Evolutionary conservation across 176 grass and related monocot genomes (phyloP).

Genomic region (Cymbopogon citratus): DNA sequence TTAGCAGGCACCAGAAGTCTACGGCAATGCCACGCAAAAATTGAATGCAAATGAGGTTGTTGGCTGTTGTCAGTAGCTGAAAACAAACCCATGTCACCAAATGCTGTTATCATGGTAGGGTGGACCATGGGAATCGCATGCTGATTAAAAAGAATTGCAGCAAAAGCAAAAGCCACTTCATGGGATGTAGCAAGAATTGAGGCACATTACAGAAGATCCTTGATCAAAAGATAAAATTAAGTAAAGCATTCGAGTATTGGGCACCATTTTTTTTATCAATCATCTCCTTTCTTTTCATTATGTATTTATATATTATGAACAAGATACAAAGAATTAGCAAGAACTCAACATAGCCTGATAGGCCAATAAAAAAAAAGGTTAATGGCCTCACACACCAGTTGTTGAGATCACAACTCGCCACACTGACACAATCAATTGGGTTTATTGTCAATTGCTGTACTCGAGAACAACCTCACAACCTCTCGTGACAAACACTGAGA

Average conservation of each 20-base stretch:
- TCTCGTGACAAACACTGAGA: conserved; percentile 49
- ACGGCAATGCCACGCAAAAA: conserved; percentile 11
- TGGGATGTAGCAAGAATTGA: conserved; percentile 29
- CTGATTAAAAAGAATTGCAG: conserved; percentile 18
- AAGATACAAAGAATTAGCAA: conserved; percentile 53
- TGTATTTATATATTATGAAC: conserved; percentile 62
- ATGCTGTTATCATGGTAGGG: background rate
- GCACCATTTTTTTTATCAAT: conserved; percentile 26
- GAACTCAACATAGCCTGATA: conserved; percentile 55
- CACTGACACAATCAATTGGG: conserved; percentile 66
- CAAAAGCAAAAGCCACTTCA: conserved; percentile 28
- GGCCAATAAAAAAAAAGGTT: conserved; percentile 52
- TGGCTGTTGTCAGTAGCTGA: conserved; percentile 2
- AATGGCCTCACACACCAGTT: conserved; percentile 60
- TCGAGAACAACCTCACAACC: conserved; percentile 43
- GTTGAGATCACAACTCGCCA: conserved; percentile 62
- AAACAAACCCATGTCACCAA: background rate
- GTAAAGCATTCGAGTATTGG: conserved; percentile 9
- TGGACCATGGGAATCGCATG: conserved; percentile 17
- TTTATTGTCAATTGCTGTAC: conserved; percentile 79
- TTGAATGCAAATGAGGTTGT: background rate
- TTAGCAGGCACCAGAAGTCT: background rate
- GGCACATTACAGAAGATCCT: conserved; percentile 6
- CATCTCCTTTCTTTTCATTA: conserved; percentile 69
- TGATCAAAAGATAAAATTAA: conserved; percentile 40